Evolutionary conservation across 164 flowering plant genomes (phyloP), one percentile per base, ranked within the genome.

Genomic region (Euptelea pleiosperma): DNA sequence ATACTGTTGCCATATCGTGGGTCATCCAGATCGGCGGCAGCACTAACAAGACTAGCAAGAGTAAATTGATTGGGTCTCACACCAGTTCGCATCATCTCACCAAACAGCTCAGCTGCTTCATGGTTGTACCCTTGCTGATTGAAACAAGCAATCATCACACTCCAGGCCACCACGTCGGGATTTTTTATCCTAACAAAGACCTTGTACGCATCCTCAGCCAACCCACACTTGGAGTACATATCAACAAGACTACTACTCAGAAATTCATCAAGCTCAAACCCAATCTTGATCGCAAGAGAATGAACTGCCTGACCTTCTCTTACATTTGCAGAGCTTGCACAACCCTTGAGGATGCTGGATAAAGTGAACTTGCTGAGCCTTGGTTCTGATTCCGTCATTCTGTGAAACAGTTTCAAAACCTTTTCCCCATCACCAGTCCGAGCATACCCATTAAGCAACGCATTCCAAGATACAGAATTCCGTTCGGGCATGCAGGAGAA

Each of bases 221-320:
- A 39, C 26, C 74, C 77, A 55, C 77, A 77, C 61, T 77, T 79
- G 24, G 78, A 73, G 57, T 79, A 79, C 82, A 82, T 70, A 63
- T 78, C 76, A 56, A 79, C 52, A 29, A 82, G 75, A 43, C 75
- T 48, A 63, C 76, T 73, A 24, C 71, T 60, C 10, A 72, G 12
- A 61, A 67, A 58, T 3, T 46, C 62, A 65, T 75, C 77, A 18
- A 49, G 26, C 42, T 75, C 76, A 53, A 50, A 57, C 3, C 81
- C 79, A 40, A 48, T 53, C 43, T 65, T 75, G 48, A 74, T 62
- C 8, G 40, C 61, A 30, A 77, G 21, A 30, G 70, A 59, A 64
- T 78, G 84, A 43, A 80, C 46, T n/a, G 59, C 58, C 46, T 55
- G 63, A 16, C 82, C 81, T 36, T 49, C 65, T 52, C 39, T 60